These are phyloP conservation scores for Withania somnifera DNA, from an alignment of 305 asterid species.

Conservation along the genomic window DNA sequence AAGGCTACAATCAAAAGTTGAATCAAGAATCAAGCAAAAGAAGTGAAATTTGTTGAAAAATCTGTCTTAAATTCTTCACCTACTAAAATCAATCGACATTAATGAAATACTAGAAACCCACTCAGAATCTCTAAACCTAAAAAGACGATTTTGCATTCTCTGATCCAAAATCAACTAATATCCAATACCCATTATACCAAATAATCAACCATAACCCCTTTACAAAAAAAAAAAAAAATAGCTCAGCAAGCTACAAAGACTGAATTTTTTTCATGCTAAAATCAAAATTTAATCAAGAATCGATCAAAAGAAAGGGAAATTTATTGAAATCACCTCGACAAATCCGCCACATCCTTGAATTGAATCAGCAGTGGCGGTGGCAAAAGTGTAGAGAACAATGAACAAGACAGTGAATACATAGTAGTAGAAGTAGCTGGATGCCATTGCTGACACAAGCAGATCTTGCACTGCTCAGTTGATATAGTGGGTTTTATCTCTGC, in stretches of 20 bases:
- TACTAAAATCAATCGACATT: background rate
- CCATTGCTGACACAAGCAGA: background rate
- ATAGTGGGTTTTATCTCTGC: background rate
- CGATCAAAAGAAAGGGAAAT: background rate
- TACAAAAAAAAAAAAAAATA: background rate
- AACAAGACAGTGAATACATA: background rate
- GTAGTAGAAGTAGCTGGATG: background rate
- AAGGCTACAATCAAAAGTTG: background rate
- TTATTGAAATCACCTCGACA: slow-evolving; percentile 49
- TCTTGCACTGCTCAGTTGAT: background rate
- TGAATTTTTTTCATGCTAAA: background rate
- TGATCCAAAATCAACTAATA: background rate
- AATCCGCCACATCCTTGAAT: slow-evolving; percentile 98
- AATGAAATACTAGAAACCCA: background rate
- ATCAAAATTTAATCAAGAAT: background rate
- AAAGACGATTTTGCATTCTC: background rate
- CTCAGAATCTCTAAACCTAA: background rate
- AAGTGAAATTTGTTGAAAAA: background rate
- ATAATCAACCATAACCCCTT: background rate
- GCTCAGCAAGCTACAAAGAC: background rate
- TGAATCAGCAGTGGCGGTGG: slow-evolving; percentile 44
- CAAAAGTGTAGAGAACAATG: slow-evolving; percentile 11
- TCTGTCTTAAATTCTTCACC: background rate
- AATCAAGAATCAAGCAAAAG: background rate
- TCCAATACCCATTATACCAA: background rate